Evolutionary conservation across 208 protist species (phyloP), one percentile per base, ranked within the genome.

Genomic region (Trypanosoma caninum): DNA sequence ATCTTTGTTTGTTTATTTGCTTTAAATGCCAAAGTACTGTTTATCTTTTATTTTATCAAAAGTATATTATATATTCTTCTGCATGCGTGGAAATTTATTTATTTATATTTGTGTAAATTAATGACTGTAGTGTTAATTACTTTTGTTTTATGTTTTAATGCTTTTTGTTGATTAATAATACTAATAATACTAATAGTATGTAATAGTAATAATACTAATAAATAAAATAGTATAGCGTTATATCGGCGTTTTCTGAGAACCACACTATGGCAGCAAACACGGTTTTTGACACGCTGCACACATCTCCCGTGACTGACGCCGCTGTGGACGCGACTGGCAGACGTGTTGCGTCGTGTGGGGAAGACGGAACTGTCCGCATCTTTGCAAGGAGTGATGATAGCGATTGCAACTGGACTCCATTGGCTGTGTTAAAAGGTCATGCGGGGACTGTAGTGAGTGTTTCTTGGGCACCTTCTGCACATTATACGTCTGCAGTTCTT

Each of bases 381-480:
- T 91, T 83, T 75, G 71, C 57, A 20, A 1, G 41, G 2, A 62
- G 51, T 31, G 27, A 61, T 0, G 28, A 46, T 1, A 31, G n/a
- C 11, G 1, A 45, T 5, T 22, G 33, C 2, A 52, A 48, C 22
- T 65, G 53, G 56, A 13, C 37, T 33, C 44, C 61, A 11, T 46
- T 65, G 10, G 63, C 63, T 9, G 56, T 59, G 20, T 48, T 75
- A 11, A 37, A 47, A 5, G 62, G 46, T 28, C 63, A 77, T 46
- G 70, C 65, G n/a, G 81, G 78, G 2, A 41, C 75, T 0, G 80
- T 91, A 33, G 59, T 74, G 48, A 79, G 82, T 37, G 60, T 95
- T 1, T 74, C 89, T n/a, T 95, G 89, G 86, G 83, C 86, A 1
- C 86, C 88, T 3, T 44, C 68, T 0, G 67, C 69, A 10, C 80